Evolutionary conservation across 2,329 filamentous ascomycete genomes (phyloP).

Genomic region (Talaromyces piceae): DNA sequence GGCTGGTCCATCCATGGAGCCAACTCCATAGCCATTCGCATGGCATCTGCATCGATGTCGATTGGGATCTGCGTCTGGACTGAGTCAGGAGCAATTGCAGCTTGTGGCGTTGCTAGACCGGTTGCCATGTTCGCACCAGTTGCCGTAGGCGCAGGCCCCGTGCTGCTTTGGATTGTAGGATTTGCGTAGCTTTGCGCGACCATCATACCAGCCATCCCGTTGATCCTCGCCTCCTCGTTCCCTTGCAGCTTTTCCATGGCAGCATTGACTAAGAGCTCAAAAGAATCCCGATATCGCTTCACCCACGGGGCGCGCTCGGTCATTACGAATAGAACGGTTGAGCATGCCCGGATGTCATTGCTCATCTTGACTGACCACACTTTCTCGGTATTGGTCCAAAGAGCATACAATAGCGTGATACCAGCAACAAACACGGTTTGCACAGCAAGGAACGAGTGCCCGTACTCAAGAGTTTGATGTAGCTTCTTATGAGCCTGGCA

Average conservation of each 20-base stretch:
- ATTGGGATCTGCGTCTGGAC: constrained; percentile 2
- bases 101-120: neutral
- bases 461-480: constrained; percentile 32
- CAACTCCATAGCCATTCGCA: constrained; percentile 32
- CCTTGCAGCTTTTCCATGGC: constrained; percentile 41
- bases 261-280: constrained; percentile 41
- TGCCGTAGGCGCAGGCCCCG: constrained; percentile 10
- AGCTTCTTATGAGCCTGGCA: constrained; percentile 32
- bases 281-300: constrained; percentile 42
- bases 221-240: constrained; percentile 25
- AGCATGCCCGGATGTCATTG: constrained; percentile 45
- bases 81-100: neutral
- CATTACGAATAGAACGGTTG: constrained; percentile 44
- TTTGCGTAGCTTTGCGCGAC: constrained; percentile 25
- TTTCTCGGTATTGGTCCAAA: constrained; percentile 37
- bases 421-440: constrained; percentile 34
- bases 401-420: constrained; percentile 29
- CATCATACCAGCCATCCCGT: constrained; percentile 35
- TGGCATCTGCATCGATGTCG: constrained; percentile 25
- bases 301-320: constrained; percentile 43
- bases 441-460: constrained; percentile 32
- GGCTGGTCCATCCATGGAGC: constrained; percentile 35
- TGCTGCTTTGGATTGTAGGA: neutral
- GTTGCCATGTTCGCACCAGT: neutral
- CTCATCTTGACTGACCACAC: constrained; percentile 44